phyloP scores from a whole-genome alignment of 495 filamentous ascomycete species.

The Lepidopterella palustris region DNA sequence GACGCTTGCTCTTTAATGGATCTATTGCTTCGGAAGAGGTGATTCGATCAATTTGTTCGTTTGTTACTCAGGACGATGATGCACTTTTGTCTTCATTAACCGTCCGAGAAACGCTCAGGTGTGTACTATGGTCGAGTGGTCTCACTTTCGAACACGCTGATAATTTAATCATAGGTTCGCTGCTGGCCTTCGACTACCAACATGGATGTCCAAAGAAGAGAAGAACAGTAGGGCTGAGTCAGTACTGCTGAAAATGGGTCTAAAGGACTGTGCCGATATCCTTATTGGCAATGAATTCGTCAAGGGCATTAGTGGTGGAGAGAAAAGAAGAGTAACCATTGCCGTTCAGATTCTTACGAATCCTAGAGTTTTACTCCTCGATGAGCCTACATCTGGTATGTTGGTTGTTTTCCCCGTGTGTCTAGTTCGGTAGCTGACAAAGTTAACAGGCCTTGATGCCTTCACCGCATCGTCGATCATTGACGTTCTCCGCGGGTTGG shows the following conservation, averaged over 20 bases:
- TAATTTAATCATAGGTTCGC: conserved; percentile 41
- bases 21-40: conserved; percentile 57
- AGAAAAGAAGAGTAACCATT: conserved; percentile 68
- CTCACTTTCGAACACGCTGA: background rate
- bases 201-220: conserved; percentile 57
- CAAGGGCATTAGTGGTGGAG: conserved; percentile 72
- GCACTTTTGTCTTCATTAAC: conserved; percentile 66
- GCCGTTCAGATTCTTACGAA: conserved; percentile 70
- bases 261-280: conserved; percentile 72
- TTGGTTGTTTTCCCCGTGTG: background rate
- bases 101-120: conserved; percentile 60
- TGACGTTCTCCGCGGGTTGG: conserved; percentile 58
- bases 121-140: background rate
- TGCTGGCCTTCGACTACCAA: conserved; percentile 59
- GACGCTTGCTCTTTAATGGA: conserved; percentile 61
- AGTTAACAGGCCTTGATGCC: conserved; percentile 58
- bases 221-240: conserved; percentile 62
- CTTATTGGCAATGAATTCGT: conserved; percentile 61
- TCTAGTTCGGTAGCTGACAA: background rate
- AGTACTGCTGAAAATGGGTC: conserved; percentile 63
- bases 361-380: conserved; percentile 60
- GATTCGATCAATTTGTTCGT: conserved; percentile 62
- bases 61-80: conserved; percentile 71
- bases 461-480: conserved; percentile 72
- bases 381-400: conserved; percentile 59